These are phyloP conservation scores for Endocarpon pusillum DNA, from an alignment of 495 filamentous ascomycete genomes.

Conservation along the genomic window DNA sequence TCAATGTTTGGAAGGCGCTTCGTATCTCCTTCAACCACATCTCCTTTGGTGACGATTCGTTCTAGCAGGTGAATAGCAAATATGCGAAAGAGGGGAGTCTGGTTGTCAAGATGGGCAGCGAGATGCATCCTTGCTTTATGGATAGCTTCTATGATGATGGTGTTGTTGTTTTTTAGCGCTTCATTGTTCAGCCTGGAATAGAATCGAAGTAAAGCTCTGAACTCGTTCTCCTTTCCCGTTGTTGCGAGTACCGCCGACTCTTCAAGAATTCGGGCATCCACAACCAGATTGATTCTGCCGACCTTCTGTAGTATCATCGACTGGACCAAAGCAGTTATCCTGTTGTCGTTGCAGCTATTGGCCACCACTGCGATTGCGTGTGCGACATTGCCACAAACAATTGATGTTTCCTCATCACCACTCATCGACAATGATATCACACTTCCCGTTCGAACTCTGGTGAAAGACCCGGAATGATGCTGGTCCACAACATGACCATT, in stretches of 20 bases:
- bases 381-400: conserved; percentile 63
- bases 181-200: conserved; percentile 58
- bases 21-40: conserved; percentile 33
- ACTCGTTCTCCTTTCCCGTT: conserved; percentile 56
- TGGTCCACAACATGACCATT: conserved; percentile 12
- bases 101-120: conserved; percentile 43
- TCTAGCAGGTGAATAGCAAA: conserved; percentile 76
- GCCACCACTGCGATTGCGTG: conserved; percentile 83
- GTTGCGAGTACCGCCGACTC: conserved; percentile 65
- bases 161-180: conserved; percentile 40
- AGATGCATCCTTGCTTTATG: conserved; percentile 59
- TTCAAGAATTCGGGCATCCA: conserved; percentile 69
- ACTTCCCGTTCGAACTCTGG: conserved; percentile 49
- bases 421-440: conserved; percentile 54
- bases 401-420: conserved; percentile 54
- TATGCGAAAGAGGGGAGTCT: conserved; percentile 55
- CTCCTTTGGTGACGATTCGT: conserved; percentile 76
- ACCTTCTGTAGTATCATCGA: conserved; percentile 92
- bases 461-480: conserved; percentile 23
- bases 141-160: conserved; percentile 15
- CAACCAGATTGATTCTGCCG: conserved; percentile 53
- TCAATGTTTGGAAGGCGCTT: conserved; percentile 25
- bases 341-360: conserved; percentile 60
- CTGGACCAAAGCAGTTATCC: conserved; percentile 86
- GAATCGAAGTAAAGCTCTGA: conserved; percentile 68